phyloP scores from a whole-genome alignment of 352 stramenopile species.

The Thalassiosira mediterranea region DNA sequence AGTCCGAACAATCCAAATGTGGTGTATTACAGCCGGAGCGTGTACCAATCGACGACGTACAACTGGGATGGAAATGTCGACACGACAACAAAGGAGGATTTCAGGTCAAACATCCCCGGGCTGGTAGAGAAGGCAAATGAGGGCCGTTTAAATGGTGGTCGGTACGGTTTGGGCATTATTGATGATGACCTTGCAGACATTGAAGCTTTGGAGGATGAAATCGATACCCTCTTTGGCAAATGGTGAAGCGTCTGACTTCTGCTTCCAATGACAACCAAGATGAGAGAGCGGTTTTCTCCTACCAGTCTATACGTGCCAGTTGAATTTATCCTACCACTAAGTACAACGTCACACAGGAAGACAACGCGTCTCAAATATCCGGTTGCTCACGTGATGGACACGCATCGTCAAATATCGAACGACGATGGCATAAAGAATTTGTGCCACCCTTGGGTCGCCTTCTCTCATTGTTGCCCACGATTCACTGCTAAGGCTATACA shows the following conservation, averaged over 20 bases:
- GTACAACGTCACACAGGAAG: conserved; percentile 34
- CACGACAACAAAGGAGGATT: conserved; percentile 14
- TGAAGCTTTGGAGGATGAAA: background rate
- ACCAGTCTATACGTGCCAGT: background rate
- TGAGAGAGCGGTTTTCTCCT: background rate
- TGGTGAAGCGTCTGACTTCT: conserved; percentile 8
- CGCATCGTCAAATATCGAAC: conserved; percentile 74
- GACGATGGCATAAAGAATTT: conserved; percentile 67
- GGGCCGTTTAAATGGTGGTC: background rate
- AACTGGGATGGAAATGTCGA: conserved; percentile 18
- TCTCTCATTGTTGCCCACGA: conserved; percentile 52
- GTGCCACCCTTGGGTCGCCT: conserved; percentile 52
- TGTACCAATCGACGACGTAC: conserved; percentile 20
- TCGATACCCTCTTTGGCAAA: conserved; percentile 10
- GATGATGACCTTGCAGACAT: background rate
- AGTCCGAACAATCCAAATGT: conserved; percentile 4
- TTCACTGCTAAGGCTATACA: conserved; percentile 64
- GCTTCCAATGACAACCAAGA: background rate
- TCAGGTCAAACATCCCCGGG: conserved; percentile 10
- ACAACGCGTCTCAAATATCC: conserved; percentile 72
- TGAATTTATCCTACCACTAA: background rate
- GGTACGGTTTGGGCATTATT: background rate
- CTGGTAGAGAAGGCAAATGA: conserved; percentile 1
- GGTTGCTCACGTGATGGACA: conserved; percentile 80
- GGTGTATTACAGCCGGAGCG: conserved; percentile 21